Percentiles rank a stretch among this genome's conserved stretches.
Conservation (phyloP, 1,284 basidiomycete genomes). For the Schizophyllum amplum region DNA sequence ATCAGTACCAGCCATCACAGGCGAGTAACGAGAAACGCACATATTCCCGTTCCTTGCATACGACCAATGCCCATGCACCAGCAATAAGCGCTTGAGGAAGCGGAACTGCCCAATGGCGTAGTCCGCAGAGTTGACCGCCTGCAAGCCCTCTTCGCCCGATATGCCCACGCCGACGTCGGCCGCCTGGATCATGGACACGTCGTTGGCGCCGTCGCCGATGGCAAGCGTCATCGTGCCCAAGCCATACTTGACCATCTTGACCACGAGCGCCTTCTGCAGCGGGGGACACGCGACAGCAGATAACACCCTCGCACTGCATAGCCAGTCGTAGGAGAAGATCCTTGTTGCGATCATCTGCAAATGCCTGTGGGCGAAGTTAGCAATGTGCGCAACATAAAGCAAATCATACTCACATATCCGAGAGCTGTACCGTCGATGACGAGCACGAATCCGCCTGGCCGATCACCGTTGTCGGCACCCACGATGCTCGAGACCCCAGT, state of each 20-base stretch:
- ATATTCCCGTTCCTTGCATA: slow-evolving; percentile 93
- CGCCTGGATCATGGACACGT: slow-evolving; percentile 92
- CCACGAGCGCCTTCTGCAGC: slow-evolving; percentile 92
- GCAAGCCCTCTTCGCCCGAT: slow-evolving; percentile 91
- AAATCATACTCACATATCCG: slow-evolving; percentile 44
- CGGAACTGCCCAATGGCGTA: slow-evolving; percentile 97
- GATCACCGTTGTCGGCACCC: slow-evolving; percentile 79
- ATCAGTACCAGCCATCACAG: not conserved
- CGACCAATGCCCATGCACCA: slow-evolving; percentile 98
- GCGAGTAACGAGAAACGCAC: slow-evolving; percentile 36
- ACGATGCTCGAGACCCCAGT: slow-evolving; percentile 78
- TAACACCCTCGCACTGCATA: slow-evolving; percentile 88
- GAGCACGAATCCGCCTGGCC: slow-evolving; percentile 91
- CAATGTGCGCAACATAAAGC: too few species aligned
- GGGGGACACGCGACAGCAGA: slow-evolving; percentile 98
- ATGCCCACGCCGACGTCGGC: slow-evolving; percentile 97
- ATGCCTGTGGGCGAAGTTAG: slow-evolving; percentile 39
- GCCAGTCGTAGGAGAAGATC: slow-evolving; percentile 77
- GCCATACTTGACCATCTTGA: slow-evolving; percentile 87
- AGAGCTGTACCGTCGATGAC: slow-evolving; percentile 90
- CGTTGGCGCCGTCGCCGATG: slow-evolving; percentile 95
- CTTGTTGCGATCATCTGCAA: slow-evolving; percentile 71
- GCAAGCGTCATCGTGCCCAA: slow-evolving; percentile 90
- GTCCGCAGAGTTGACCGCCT: slow-evolving; percentile 95
- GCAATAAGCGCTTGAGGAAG: slow-evolving; percentile 80